Evolutionary conservation across 1,284 basidiomycete genomes (phyloP).

Genomic region (Malassezia dermatis): DNA sequence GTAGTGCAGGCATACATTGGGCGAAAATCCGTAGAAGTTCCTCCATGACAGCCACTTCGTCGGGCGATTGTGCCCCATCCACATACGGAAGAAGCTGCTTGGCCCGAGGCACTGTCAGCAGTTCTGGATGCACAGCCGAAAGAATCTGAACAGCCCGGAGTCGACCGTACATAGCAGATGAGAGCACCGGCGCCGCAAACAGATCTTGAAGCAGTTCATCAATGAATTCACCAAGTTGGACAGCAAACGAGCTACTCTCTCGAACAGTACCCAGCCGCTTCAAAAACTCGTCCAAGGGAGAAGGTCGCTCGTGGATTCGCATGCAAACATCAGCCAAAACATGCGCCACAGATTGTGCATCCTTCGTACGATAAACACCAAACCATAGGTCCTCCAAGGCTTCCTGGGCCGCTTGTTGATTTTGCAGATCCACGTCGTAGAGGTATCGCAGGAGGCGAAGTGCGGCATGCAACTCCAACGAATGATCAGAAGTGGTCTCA

Average conservation of each 20-base stretch:
- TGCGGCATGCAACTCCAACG: constrained; percentile 67
- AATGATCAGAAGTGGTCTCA: constrained; percentile 55
- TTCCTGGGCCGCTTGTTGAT: constrained; percentile 75
- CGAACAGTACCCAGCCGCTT: constrained; percentile 50
- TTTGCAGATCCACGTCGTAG: constrained; percentile 80
- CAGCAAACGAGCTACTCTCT: constrained; percentile 51
- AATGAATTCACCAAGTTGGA: constrained; percentile 64
- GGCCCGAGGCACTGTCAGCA: constrained; percentile 69
- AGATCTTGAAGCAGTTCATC: constrained; percentile 74
- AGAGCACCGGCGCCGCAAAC: constrained; percentile 66
- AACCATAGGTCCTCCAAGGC: constrained; percentile 86
- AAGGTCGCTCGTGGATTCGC: constrained; percentile 68
- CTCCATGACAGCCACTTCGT: constrained; percentile 58
- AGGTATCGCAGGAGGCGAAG: constrained; percentile 71
- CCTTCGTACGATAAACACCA: constrained; percentile 5
- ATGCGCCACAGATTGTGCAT: constrained; percentile 53
- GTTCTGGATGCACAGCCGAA: constrained; percentile 64
- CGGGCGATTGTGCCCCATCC: constrained; percentile 65
- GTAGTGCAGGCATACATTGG: constrained; percentile 68
- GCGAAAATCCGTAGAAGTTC: constrained; percentile 66
- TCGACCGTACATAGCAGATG: constrained; percentile 27
- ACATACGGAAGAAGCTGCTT: constrained; percentile 74
- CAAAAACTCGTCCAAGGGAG: constrained; percentile 71
- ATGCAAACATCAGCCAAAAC: constrained; percentile 75
- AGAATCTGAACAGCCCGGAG: constrained; percentile 74